Percentiles rank a stretch among this genome's conserved stretches.
Evolutionary conservation across 208 protist genomes (phyloP).

Genomic region (Naegleria lovaniensis): DNA sequence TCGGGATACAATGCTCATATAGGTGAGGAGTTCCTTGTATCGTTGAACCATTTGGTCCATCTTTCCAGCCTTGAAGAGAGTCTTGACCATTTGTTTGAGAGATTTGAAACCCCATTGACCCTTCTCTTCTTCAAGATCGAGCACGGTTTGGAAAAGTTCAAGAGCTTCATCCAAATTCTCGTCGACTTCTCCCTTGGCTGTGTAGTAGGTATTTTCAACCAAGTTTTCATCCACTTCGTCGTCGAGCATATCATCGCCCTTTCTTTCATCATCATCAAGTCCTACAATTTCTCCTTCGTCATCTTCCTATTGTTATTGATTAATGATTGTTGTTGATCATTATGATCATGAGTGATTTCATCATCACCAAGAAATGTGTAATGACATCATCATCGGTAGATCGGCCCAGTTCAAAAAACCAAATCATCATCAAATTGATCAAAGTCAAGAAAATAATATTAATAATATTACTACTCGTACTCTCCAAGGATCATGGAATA

Average conservation of each 20-base stretch:
- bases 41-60: neutral
- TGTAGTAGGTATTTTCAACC: slow-evolving; percentile 6
- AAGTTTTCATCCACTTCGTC: slow-evolving; percentile 8
- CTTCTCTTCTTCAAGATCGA: slow-evolving; percentile 23
- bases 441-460: neutral
- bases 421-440: too few species aligned
- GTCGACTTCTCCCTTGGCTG: neutral
- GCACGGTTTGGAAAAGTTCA: slow-evolving; percentile 13
- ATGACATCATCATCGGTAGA: neutral
- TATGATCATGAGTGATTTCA: neutral
- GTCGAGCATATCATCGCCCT: neutral
- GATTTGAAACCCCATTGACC: slow-evolving; percentile 17
- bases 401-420: too few species aligned
- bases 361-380: neutral
- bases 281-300: neutral
- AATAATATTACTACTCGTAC: neutral
- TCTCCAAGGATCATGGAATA: neutral
- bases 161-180: slow-evolving; percentile 1
- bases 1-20: neutral
- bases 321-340: neutral
- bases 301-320: neutral
- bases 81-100: slow-evolving; percentile 19
- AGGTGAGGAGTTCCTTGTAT: neutral
- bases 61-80: neutral
- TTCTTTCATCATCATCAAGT: neutral